Conservation (phyloP, 2,329 filamentous ascomycete genomes). For the Cordyceps tenuipes region DNA sequence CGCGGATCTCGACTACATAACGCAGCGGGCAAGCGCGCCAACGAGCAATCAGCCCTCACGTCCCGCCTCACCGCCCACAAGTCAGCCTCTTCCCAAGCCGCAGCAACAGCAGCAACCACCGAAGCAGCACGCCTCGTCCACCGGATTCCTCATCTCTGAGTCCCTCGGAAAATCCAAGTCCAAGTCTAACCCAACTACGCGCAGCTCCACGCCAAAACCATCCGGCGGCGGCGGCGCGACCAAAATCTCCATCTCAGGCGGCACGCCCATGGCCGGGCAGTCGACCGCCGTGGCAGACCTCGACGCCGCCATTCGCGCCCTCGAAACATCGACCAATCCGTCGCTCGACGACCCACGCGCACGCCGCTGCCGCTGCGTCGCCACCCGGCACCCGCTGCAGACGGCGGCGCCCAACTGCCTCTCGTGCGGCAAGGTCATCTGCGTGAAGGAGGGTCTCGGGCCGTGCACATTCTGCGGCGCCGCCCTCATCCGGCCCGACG, state of each 20-base stretch:
- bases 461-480: slow-evolving; percentile 86
- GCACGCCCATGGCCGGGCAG: slow-evolving; percentile 72
- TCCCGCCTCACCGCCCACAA: slow-evolving; percentile 25
- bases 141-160: slow-evolving; percentile 77
- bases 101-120: slow-evolving; percentile 25
- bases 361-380: slow-evolving; percentile 79
- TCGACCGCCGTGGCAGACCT: slow-evolving; percentile 64
- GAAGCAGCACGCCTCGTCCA: slow-evolving; percentile 48
- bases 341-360: slow-evolving; percentile 47
- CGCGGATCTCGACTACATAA: slow-evolving; percentile 64
- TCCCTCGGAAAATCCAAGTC: slow-evolving; percentile 48
- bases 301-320: slow-evolving; percentile 73
- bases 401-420: slow-evolving; percentile 90
- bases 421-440: slow-evolving; percentile 89
- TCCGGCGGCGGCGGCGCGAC: slow-evolving; percentile 25
- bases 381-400: slow-evolving; percentile 76
- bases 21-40: slow-evolving; percentile 35
- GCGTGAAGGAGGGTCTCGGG: slow-evolving; percentile 85
- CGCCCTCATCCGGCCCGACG: slow-evolving; percentile 60
- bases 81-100: slow-evolving; percentile 9
- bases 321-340: slow-evolving; percentile 90
- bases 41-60: slow-evolving; percentile 29
- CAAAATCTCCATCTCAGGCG: slow-evolving; percentile 67
- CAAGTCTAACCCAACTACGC: slow-evolving; percentile 43
- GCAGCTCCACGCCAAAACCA: slow-evolving; percentile 48